Evolutionary conservation across 2,329 filamentous ascomycete species (phyloP), one percentile per base, ranked within the genome.

Genomic region (Cephalotrichum gorgonifer): DNA sequence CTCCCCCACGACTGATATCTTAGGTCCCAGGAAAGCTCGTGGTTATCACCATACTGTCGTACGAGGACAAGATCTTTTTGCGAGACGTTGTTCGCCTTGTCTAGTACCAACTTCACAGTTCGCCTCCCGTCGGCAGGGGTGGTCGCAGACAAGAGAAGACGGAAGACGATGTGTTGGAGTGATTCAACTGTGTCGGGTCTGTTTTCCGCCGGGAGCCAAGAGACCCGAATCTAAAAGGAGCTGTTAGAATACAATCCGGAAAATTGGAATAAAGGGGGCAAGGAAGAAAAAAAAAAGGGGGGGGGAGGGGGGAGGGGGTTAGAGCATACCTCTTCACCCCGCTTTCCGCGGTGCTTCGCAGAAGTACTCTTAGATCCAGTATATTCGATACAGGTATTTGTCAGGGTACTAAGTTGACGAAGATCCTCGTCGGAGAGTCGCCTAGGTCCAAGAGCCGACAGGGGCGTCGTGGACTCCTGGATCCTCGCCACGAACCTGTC

Each of bases 381-480:
- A 8, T 43, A 42, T 11, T 20, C 22, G 11, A 55, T 43, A 41
- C 47, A 54, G 0, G 67, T 64, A 11, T 57, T 60, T 7, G 67
- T 69, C 23, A 68, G 57, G 12, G 52, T 55, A 14, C 52, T 60
- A 12, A 70, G 58, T 27, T 60, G 58, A 17, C 57, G 48, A 14
- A 68, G 51, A 12, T 63, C 56, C 1, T 49, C 22, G 3, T 45
- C n/a, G 0, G 49, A 47, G 6, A 63, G 53, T 3, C 56, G 47
- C 4, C 52, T 46, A 3, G 55, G 48, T 3, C 53, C 51, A n/a
- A 60, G 44, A 8, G 52, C 26, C 5, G 49, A 27, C 12, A 62
- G 50, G 2, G 64, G 56, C 6, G 69, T 50, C 1, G 51, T 55
- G 14, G 57, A 54, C 8, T 56, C 57, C 8, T 53, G 52, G 11